Base-by-base conservation (phyloP, 139 green algal genomes). In the Chlamydomonas sphaeroides region DNA sequence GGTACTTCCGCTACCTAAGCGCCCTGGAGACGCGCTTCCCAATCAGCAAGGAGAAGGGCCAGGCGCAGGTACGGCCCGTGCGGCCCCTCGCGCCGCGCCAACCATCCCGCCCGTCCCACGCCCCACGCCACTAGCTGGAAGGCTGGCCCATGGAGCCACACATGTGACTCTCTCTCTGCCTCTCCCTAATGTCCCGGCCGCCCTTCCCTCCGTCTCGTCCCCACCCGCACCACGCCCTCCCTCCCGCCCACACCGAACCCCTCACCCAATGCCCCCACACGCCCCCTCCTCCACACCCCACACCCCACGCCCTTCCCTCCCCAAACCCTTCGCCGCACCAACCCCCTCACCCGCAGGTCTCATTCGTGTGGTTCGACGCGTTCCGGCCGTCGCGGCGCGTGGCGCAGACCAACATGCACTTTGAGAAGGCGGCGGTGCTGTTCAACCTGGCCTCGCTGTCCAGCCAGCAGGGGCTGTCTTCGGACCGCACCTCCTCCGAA, bases 1-100 rank as follows among this genome's bases (percentile, higher is more conserved):
- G 91, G 89, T 99, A 99, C 86, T 96, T 92, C 78, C 89, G 92
- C 33, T 88, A 86, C 41, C 87, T 99, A 51, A 90, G 82, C 26
- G 79, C 94, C 26, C 95, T 99, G 72, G 96, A 98, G 88, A 92
- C 90, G 5, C 90, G 96, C 48, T 98, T 99, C 75, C 96, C 96
- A 18, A 95, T 99, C 84, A 93, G 88, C 85, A 89, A 86, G 48
- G 92, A 95, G 20, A 79, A 69, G 18, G 90, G 89, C 35, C 87
- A 97, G 53, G 89, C 95, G 21, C 85, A 91, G 32, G 57, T 96
- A 35, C 69, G 74, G 18, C n/a, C n/a, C n/a, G n/a, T n/a, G n/a
- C n/a, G n/a, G n/a, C n/a, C n/a, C n/a, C n/a, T n/a, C n/a, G n/a
- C n/a, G n/a, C n/a, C n/a, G n/a, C n/a, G n/a, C n/a, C n/a, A n/a